phyloP scores from a whole-genome alignment of 148 eudicot species.

The Cornus suecica region DNA sequence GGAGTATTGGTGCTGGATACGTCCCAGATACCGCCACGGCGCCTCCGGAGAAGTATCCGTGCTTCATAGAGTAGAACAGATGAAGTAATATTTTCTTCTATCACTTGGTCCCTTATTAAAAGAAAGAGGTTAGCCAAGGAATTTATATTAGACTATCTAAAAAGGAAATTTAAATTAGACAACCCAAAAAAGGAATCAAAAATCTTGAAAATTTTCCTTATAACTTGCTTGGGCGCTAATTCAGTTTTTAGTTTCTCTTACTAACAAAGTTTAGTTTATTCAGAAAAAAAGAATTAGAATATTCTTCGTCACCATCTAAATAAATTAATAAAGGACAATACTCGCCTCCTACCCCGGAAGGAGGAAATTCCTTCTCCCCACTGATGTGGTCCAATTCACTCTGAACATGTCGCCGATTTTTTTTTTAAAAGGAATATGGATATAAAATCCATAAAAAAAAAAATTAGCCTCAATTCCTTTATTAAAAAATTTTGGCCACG shows the following conservation, averaged over 20 bases:
- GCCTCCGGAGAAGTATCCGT: too few relatives aligned
- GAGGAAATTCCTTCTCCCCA: too few relatives aligned
- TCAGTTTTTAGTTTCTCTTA: background rate
- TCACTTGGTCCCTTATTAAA: background rate
- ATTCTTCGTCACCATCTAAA: background rate
- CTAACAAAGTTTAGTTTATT: background rate
- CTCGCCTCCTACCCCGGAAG: too few relatives aligned
- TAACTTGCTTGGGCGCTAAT: background rate
- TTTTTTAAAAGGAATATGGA: too few relatives aligned
- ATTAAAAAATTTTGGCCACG: too few relatives aligned
- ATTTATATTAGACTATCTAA: background rate
- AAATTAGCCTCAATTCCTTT: too few relatives aligned
- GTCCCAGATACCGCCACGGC: too few relatives aligned
- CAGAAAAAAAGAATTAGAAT: background rate
- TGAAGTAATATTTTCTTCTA: background rate
- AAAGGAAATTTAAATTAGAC: background rate
- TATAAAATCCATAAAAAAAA: too few relatives aligned
- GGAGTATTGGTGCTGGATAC: too few relatives aligned
- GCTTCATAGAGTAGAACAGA: background rate
- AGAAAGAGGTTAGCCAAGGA: background rate
- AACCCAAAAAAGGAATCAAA: background rate
- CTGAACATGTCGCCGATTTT: too few relatives aligned
- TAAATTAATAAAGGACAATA: slow-evolving; percentile 2
- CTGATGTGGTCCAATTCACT: too few relatives aligned
- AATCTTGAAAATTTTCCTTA: too few relatives aligned